Conservation (phyloP, 768 basidiomycete genomes). For the Lentinula aciculospora region DNA sequence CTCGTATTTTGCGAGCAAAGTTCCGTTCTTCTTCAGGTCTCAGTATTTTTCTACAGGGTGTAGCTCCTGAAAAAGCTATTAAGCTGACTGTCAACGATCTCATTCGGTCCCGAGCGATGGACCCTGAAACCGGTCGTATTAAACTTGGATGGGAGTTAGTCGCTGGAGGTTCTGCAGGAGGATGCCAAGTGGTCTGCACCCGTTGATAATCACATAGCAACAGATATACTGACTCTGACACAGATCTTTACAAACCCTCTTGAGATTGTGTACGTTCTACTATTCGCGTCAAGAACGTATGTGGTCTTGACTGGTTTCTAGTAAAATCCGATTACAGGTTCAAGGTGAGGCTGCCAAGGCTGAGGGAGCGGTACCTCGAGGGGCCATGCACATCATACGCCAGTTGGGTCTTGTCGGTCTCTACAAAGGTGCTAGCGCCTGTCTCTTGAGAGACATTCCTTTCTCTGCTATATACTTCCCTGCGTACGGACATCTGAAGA, state of each 20-base stretch:
- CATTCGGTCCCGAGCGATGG: conserved; percentile 75
- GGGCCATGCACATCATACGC: conserved; percentile 88
- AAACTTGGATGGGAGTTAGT: conserved; percentile 84
- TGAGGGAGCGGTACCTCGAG: conserved; percentile 75
- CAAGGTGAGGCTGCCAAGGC: conserved; percentile 92
- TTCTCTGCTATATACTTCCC: conserved; percentile 95
- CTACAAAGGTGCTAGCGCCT: conserved; percentile 91
- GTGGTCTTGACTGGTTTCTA: conserved; percentile 20
- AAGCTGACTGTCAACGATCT: conserved; percentile 96
- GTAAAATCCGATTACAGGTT: conserved; percentile 92
- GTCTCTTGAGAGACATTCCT: conserved; percentile 91
- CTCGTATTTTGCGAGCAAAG: neutral
- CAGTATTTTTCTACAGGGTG: conserved; percentile 50
- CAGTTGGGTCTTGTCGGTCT: conserved; percentile 90
- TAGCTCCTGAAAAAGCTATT: conserved; percentile 96
- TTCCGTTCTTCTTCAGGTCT: neutral
- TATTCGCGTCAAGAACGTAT: neutral
- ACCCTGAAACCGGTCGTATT: conserved; percentile 95
- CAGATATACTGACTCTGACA: neutral
- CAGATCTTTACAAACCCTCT: conserved; percentile 97
- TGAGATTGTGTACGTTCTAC: conserved; percentile 78
- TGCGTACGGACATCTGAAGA: conserved; percentile 85
- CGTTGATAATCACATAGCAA: conserved; percentile 25
- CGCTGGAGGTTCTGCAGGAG: conserved; percentile 92
- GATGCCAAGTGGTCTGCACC: conserved; percentile 98